These are phyloP conservation scores for Phytophthora citrophthora DNA, from an alignment of 352 stramenopile genomes.

Conservation along the genomic window DNA sequence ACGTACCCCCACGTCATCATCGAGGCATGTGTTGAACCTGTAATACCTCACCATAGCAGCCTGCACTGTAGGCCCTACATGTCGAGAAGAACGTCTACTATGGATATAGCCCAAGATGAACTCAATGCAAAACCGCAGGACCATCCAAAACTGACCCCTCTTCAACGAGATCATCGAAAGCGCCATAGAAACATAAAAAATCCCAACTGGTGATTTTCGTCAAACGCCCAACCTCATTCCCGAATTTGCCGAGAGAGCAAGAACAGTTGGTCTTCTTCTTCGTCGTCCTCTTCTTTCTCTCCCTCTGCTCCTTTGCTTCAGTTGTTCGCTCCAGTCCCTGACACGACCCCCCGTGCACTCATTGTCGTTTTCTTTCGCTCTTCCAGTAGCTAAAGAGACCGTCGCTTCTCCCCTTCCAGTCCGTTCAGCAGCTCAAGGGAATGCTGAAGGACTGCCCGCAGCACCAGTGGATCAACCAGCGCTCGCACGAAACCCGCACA, in stretches of 20 bases:
- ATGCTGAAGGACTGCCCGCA: constrained; percentile 92
- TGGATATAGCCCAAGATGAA: too few relatives aligned
- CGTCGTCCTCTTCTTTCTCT: background rate
- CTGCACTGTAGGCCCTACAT: too few relatives aligned
- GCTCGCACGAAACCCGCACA: constrained; percentile 87
- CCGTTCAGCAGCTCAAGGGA: constrained; percentile 31
- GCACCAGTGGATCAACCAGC: constrained; percentile 91
- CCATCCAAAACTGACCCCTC: background rate
- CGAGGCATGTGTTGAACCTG: constrained; percentile 15
- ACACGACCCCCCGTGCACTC: background rate
- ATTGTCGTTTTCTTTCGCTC: constrained; percentile 1
- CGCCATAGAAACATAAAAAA: constrained; percentile 20
- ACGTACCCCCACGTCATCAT: constrained; percentile 28
- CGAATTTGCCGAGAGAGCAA: constrained; percentile 18
- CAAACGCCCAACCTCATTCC: constrained; percentile 20
- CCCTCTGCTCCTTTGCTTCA: background rate
- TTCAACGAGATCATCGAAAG: constrained; percentile 7
- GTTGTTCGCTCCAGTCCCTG: background rate
- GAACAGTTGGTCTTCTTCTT: constrained; percentile 3
- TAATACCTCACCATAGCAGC: background rate
- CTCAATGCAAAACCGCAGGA: background rate
- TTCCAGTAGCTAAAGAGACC: constrained; percentile 7
- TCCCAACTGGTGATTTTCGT: constrained; percentile 4
- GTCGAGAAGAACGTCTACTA: too few relatives aligned
- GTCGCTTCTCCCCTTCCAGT: constrained; percentile 1